Percentiles rank a stretch among this genome's conserved stretches.
Evolutionary conservation across 2,329 filamentous ascomycete genomes (phyloP).

Genomic region (Talaromyces sp.): DNA sequence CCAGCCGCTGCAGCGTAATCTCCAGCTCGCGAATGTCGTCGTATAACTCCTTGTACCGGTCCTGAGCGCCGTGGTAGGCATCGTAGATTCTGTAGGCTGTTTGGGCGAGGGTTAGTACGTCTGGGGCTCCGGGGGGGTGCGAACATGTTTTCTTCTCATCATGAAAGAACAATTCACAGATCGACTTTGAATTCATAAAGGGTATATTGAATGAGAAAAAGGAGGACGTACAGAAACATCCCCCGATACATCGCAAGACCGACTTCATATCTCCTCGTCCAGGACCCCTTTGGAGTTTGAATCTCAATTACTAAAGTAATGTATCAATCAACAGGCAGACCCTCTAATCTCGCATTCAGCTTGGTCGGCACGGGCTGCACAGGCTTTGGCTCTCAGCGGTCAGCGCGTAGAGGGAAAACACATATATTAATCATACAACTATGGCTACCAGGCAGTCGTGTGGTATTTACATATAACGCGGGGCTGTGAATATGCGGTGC

Average conservation of each 20-base stretch:
- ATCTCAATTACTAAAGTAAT: too few species aligned
- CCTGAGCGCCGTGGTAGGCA: neutral
- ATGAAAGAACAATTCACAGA: neutral
- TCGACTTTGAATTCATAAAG: neutral
- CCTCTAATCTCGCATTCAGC: neutral
- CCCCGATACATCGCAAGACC: neutral
- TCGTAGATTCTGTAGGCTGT: slow-evolving; percentile 1
- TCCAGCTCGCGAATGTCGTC: neutral
- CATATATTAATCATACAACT: too few species aligned
- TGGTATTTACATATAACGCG: neutral
- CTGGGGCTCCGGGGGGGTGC: neutral
- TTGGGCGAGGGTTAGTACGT: neutral
- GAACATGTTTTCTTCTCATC: neutral
- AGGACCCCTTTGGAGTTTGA: too few species aligned
- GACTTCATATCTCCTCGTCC: too few species aligned
- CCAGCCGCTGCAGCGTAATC: neutral
- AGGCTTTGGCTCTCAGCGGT: neutral
- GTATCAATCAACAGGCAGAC: neutral
- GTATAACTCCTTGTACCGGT: neutral
- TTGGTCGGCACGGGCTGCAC: neutral
- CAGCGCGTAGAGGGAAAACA: neutral
- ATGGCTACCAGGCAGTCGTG: too few species aligned
- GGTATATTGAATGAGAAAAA: neutral
- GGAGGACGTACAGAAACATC: neutral
- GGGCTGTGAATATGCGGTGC: neutral